These are phyloP conservation scores for Castanea mollissima DNA, from an alignment of 306 rosid species.

Conservation along the genomic window DNA sequence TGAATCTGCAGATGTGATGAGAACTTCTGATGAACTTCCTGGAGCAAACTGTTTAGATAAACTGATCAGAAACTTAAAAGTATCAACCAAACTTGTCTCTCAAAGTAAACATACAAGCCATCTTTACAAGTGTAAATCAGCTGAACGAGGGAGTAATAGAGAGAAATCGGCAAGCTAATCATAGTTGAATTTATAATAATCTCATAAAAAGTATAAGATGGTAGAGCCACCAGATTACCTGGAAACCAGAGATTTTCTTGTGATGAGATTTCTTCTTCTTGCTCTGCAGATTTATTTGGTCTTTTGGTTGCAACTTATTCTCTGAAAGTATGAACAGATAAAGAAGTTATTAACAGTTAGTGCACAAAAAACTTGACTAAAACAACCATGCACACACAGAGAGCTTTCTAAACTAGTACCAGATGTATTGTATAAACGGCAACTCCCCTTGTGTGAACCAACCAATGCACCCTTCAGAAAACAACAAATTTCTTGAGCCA, in stretches of 20 bases:
- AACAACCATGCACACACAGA: not conserved
- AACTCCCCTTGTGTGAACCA: conserved; percentile 96
- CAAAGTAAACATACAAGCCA: conserved; percentile 18
- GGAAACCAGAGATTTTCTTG: conserved; percentile 97
- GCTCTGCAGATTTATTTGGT: conserved; percentile 86
- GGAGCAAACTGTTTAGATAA: conserved; percentile 84
- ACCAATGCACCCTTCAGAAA: conserved; percentile 85
- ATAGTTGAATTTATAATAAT: not conserved
- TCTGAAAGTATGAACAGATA: conserved; percentile 40
- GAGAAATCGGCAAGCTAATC: not conserved
- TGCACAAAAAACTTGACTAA: conserved; percentile 20
- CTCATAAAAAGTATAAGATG: conserved; percentile 10
- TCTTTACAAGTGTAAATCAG: conserved; percentile 4
- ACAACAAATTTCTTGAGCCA: conserved; percentile 29
- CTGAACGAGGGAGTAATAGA: conserved; percentile 9
- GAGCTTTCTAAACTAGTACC: conserved; percentile 44
- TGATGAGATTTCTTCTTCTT: conserved; percentile 90
- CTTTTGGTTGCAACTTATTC: conserved; percentile 82
- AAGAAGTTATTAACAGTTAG: conserved; percentile 18
- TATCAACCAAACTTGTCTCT: conserved; percentile 14
- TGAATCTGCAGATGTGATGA: conserved; percentile 95
- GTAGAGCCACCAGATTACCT: conserved; percentile 55
- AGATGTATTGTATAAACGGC: conserved; percentile 76
- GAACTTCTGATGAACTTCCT: conserved; percentile 91
- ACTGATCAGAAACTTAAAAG: conserved; percentile 34